Evolutionary conservation across 495 filamentous ascomycete genomes (phyloP), one percentile per base, ranked within the genome.

Genomic region (Tetracladium setigerum): DNA sequence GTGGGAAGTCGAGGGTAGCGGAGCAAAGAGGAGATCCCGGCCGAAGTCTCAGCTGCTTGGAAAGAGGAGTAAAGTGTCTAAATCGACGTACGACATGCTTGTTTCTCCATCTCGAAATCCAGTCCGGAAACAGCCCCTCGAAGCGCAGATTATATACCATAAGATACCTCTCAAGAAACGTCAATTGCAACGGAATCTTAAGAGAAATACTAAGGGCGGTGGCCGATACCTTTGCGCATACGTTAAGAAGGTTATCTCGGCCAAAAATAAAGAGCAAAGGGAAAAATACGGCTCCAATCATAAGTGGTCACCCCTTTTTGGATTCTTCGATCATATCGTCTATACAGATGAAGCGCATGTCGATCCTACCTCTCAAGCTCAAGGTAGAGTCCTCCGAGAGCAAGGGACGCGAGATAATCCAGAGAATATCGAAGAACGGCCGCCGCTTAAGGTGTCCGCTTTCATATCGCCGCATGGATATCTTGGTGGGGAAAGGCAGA

Each of bases 111-210:
- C 19, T 2, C 9, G 38, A 42, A 49, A 49, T 42, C 46, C 37
- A 16, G 15, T 49, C 15, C 30, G 38, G 35, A 49, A 49, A 41
- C 22, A 47, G 15, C 34, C 36, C 1, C 19, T 22, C 27, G 22
- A 76, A 44, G 41, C 47, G 4, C 19, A 37, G 19, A 44, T 50
- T 44, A 18, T 5, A 24, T 37, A 50, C 19, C 17, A 41, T 16
- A 17, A 47, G 7, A 13, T 41, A 15, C 46, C 46, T 41, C n/a
- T 35, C 35, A 14, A 22, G 6, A 49, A 33, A 31, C 46, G 37
- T 8, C 30, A 49, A 49, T 34, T 42, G 22, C 30, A 49, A 38
- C 46, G 46, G 24, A 41, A 41, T 15, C 16, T 40, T 1, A 47
- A 27, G 22, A 36, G 39, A 13, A 34, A 46, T 22, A 46, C 14